Percentiles rank a stretch among this genome's conserved stretches.
phyloP scores from a whole-genome alignment of 192 early-diverging fungal genomes.

The Dissophora ornata region DNA sequence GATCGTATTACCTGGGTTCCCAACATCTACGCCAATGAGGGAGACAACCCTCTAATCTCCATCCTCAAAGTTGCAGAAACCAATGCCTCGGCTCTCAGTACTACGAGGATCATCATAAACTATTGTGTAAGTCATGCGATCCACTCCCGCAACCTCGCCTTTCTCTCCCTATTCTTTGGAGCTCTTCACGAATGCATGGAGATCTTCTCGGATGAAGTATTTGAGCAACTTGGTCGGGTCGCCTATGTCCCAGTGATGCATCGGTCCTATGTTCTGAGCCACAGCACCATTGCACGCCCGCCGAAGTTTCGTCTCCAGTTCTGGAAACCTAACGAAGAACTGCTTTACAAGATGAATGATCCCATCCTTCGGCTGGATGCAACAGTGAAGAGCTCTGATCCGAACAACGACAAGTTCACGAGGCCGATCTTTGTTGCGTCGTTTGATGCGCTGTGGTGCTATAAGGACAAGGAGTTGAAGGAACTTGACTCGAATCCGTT shows the following conservation, averaged over 20 bases:
- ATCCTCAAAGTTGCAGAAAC: neutral
- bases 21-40: neutral
- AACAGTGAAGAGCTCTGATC: neutral
- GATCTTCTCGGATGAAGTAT: neutral
- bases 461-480: neutral
- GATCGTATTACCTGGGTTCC: conserved; percentile 18
- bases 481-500: too few relatives aligned
- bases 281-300: conserved; percentile 1
- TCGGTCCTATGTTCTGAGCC: neutral
- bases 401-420: neutral
- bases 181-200: neutral
- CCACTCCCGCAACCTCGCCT: conserved; percentile 1
- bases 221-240: neutral
- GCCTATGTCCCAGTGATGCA: neutral
- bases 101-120: neutral
- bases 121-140: conserved; percentile 13
- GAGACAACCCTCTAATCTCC: neutral
- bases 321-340: neutral
- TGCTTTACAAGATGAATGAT: neutral
- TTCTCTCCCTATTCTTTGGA: neutral
- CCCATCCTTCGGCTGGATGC: neutral
- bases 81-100: neutral
- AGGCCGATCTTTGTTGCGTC: conserved; percentile 2
- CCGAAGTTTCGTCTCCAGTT: neutral
- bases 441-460: conserved; percentile 13